phyloP scores from a whole-genome alignment of 208 protist genomes.

The Crithidia brevicula region DNA sequence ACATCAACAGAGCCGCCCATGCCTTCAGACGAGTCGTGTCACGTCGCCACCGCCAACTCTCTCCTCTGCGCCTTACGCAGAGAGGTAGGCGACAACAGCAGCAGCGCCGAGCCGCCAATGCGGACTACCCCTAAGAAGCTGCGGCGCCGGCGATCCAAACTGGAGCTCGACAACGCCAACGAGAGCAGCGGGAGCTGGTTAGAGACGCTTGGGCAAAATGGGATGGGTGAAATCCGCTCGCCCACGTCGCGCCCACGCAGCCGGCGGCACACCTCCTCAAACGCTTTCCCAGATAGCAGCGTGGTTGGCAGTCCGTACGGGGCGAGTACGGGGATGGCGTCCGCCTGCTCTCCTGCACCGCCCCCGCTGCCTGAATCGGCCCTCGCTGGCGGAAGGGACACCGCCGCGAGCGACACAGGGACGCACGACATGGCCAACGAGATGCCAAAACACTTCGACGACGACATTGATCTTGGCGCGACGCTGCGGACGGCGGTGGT shows the following conservation, averaged over 20 bases:
- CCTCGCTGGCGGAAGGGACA: not conserved
- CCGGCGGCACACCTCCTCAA: not conserved
- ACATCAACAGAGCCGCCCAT: not conserved
- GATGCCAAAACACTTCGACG: conserved; percentile 7
- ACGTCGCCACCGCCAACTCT: not conserved
- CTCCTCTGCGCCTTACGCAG: not conserved
- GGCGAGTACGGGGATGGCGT: not conserved
- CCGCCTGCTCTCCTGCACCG: conserved; percentile 1
- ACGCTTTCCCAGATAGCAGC: not conserved
- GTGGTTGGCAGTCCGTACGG: not conserved
- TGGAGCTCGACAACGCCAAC: not conserved
- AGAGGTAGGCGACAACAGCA: conserved; percentile 9
- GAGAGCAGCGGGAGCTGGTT: conserved; percentile 13
- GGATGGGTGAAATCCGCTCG: not conserved
- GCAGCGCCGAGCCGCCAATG: not conserved
- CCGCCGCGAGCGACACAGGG: not conserved
- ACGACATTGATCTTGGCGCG: conserved; percentile 25
- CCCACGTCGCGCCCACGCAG: not conserved
- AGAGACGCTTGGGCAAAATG: not conserved
- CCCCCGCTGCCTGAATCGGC: conserved; percentile 12
- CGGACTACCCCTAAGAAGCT: not conserved
- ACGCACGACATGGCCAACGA: not conserved
- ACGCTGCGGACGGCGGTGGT: conserved; percentile 31
- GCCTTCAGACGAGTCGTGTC: not conserved
- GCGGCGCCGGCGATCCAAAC: not conserved